Percentiles rank a stretch among this genome's conserved stretches.
Evolutionary conservation across 805 yeast species (phyloP).

Genomic region (Kazachstania martiniae): DNA sequence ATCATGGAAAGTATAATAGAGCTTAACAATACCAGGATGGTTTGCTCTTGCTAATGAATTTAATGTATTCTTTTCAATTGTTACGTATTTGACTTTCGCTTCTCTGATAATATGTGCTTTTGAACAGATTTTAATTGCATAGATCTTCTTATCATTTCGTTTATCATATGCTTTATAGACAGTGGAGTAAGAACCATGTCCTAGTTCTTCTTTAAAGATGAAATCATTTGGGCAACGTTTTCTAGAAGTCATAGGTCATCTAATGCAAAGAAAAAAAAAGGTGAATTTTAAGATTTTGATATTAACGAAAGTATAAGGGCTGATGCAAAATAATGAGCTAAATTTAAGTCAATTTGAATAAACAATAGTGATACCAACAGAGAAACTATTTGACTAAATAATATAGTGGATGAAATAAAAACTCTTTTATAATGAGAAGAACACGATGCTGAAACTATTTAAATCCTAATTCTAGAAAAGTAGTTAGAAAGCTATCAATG

Average conservation of each 20-base stretch:
- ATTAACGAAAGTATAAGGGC: no score
- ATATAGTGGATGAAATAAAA: no score
- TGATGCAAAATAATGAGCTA: no score
- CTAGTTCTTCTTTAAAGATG: slow-evolving; percentile 36
- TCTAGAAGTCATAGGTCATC: slow-evolving; percentile 9
- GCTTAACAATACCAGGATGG: slow-evolving; percentile 89
- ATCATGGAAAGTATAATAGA: slow-evolving; percentile 93
- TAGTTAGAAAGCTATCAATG: no score
- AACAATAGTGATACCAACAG: no score
- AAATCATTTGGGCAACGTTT: slow-evolving; percentile 28
- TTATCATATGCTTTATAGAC: slow-evolving; percentile 83
- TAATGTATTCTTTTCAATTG: slow-evolving; percentile 84
- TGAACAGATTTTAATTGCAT: slow-evolving; percentile 84
- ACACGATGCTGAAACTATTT: no score
- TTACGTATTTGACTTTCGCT: slow-evolving; percentile 89
- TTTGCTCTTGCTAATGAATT: slow-evolving; percentile 62
- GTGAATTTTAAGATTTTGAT: no score
- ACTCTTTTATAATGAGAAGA: no score
- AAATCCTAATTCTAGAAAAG: no score
- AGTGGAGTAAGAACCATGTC: slow-evolving; percentile 94
- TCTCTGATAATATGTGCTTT: slow-evolving; percentile 91
- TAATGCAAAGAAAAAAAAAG: no score
- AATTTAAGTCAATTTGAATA: no score
- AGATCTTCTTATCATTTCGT: slow-evolving; percentile 37
- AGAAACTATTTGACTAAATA: no score